Evolutionary conservation across 164 flowering plant genomes (phyloP).

Genomic region (Dillenia turbinata): DNA sequence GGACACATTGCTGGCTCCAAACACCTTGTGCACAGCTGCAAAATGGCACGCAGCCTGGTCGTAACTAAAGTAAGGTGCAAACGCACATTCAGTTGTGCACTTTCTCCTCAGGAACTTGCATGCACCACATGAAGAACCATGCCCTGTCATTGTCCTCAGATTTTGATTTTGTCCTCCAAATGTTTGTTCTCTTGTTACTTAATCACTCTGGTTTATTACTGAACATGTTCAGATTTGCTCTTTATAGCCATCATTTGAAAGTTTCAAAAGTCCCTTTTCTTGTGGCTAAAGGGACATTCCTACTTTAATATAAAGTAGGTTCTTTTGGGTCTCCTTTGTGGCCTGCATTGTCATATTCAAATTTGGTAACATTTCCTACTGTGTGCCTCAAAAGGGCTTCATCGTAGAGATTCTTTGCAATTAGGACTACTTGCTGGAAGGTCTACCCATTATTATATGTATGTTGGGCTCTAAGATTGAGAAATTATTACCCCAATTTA

Average conservation of each 20-base stretch:
- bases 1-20: constrained; percentile 83
- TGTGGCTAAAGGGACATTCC: constrained; percentile 18
- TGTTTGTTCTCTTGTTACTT: not conserved
- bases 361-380: constrained; percentile 31
- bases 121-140: constrained; percentile 57
- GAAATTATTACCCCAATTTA: constrained; percentile 4
- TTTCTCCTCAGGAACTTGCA: constrained; percentile 67
- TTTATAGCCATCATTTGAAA: constrained; percentile 25
- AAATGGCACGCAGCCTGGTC: constrained; percentile 64
- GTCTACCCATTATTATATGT: constrained; percentile 12
- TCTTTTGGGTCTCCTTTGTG: constrained; percentile 55
- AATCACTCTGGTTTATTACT: not conserved
- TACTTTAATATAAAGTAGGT: constrained; percentile 25
- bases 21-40: constrained; percentile 77
- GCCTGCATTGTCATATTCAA: constrained; percentile 49
- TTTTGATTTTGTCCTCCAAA: constrained; percentile 9
- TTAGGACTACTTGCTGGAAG: constrained; percentile 4
- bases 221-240: constrained; percentile 14
- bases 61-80: constrained; percentile 67
- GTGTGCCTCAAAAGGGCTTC: constrained; percentile 23
- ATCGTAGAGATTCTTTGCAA: constrained; percentile 14
- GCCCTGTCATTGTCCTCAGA: constrained; percentile 38
- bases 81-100: constrained; percentile 52
- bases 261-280: constrained; percentile 9
- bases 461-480: constrained; percentile 15